Conservation (phyloP, 306 rosid genomes). For the Neltuma alba region DNA sequence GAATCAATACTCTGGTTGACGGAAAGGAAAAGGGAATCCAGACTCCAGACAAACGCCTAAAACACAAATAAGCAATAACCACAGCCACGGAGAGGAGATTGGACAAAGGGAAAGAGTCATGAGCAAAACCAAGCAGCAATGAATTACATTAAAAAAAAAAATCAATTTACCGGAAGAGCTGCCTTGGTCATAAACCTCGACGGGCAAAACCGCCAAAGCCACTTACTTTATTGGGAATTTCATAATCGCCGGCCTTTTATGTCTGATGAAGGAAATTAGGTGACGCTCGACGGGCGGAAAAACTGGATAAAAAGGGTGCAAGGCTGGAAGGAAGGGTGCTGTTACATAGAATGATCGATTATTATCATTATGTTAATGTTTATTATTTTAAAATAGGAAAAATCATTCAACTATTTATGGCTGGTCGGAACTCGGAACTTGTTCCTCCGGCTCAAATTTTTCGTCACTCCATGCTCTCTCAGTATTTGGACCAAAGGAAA, state of each 20-base stretch:
- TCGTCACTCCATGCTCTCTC: too few species aligned
- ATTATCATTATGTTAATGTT: background rate
- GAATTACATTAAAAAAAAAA: background rate
- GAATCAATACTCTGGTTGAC: background rate
- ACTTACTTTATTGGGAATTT: constrained; percentile 63
- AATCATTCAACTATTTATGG: background rate
- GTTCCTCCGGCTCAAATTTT: background rate
- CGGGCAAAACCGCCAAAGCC: constrained; percentile 71
- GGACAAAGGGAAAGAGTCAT: background rate
- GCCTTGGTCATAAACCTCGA: constrained; percentile 66
- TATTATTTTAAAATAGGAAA: background rate
- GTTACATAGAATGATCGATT: background rate
- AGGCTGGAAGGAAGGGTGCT: background rate
- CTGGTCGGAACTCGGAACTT: background rate
- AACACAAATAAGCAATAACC: background rate
- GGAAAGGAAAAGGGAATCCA: background rate
- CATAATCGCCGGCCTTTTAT: constrained; percentile 30
- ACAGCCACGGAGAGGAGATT: background rate
- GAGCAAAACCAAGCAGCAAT: background rate
- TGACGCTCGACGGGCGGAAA: background rate
- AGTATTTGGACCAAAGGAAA: too few species aligned
- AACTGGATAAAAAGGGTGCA: background rate
- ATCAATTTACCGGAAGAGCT: constrained; percentile 58
- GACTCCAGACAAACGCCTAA: background rate
- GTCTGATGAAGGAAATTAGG: background rate